Evolutionary conservation across 73 alveolate genomes (phyloP).

Genomic region (Paramecium caudatum): DNA sequence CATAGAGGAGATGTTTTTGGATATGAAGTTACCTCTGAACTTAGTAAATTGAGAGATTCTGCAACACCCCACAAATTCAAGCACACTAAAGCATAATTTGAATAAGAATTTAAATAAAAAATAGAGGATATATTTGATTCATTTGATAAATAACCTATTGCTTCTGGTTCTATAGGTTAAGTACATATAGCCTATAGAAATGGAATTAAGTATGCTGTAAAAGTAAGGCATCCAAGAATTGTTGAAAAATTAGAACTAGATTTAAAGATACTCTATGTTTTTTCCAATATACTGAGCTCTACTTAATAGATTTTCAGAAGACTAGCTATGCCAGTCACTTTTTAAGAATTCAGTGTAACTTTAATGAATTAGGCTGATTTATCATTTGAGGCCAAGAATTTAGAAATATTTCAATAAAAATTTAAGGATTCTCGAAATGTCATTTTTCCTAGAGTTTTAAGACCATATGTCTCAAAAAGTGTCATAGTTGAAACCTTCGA

Average conservation of each 20-base stretch:
- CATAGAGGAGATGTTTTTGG: constrained; percentile 65
- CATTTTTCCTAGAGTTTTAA: constrained; percentile 32
- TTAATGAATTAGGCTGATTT: constrained; percentile 66
- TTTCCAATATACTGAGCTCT: constrained; percentile 43
- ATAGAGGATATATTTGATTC: constrained; percentile 22
- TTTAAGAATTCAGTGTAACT: constrained; percentile 45
- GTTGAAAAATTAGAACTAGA: not conserved
- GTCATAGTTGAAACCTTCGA: constrained; percentile 54
- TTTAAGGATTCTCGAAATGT: constrained; percentile 38
- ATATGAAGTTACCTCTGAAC: not conserved
- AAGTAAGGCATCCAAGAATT: constrained; percentile 54
- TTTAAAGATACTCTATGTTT: not conserved
- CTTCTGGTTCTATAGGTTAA: constrained; percentile 66
- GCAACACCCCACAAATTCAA: constrained; percentile 42
- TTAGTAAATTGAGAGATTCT: constrained; percentile 41
- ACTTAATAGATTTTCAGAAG: constrained; percentile 17
- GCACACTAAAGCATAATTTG: not conserved
- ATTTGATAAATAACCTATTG: not conserved
- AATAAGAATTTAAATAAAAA: not conserved
- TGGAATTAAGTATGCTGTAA: constrained; percentile 27
- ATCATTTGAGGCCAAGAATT: constrained; percentile 54
- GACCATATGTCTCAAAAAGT: constrained; percentile 37
- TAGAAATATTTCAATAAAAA: constrained; percentile 28
- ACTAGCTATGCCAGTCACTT: constrained; percentile 68
- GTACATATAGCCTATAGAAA: constrained; percentile 10